These are phyloP conservation scores for Phialophora macrospora DNA, from an alignment of 2,329 filamentous ascomycete species.

Conservation along the genomic window DNA sequence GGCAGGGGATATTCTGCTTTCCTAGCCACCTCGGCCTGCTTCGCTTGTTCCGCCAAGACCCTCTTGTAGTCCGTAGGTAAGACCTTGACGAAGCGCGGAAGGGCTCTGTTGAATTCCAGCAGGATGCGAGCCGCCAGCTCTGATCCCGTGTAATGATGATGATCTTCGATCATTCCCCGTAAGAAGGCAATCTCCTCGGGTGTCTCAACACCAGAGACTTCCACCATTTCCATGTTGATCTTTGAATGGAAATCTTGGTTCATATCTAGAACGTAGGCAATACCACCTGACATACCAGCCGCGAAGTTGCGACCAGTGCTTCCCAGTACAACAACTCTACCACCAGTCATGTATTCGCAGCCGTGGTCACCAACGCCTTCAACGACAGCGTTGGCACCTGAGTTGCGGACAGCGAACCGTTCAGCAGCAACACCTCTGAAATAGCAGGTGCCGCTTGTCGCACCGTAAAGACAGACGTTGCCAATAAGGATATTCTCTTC, in stretches of 20 bases:
- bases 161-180: constrained; percentile 90
- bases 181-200: constrained; percentile 87
- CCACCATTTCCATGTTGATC: constrained; percentile 97
- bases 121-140: constrained; percentile 91
- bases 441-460: constrained; percentile 87
- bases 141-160: constrained; percentile 96
- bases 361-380: constrained; percentile 96
- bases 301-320: constrained; percentile 95
- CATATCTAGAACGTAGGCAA: constrained; percentile 91
- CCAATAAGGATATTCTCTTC: constrained; percentile 95
- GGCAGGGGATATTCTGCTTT: constrained; percentile 82
- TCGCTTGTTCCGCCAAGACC: constrained; percentile 81
- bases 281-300: constrained; percentile 97
- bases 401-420: constrained; percentile 95
- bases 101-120: constrained; percentile 90
- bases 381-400: constrained; percentile 91
- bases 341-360: constrained; percentile 99
- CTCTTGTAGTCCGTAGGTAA: constrained; percentile 96
- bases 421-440: constrained; percentile 97
- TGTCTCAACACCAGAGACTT: constrained; percentile 81
- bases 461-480: constrained; percentile 94
- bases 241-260: constrained; percentile 88
- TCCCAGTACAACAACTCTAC: constrained; percentile 84
- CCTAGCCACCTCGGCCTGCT: constrained; percentile 83
- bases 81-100: constrained; percentile 90